Evolutionary conservation across 371 early-diverging fungal species (phyloP).

Genomic region (Dichotomocladium elegans): DNA sequence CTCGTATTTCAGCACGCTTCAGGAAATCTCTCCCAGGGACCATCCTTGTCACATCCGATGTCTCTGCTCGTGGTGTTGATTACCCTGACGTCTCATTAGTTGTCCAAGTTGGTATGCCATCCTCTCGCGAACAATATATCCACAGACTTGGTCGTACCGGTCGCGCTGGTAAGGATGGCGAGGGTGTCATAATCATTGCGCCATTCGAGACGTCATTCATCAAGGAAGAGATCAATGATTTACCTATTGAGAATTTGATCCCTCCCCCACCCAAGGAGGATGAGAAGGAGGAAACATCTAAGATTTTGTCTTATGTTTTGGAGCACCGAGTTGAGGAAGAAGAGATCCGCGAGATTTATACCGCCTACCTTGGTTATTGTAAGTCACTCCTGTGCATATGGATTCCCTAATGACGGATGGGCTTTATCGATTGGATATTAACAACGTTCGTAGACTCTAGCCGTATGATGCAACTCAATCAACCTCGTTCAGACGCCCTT

Average conservation of each 20-base stretch:
- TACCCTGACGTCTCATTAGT: constrained; percentile 96
- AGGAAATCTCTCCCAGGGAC: constrained; percentile 53
- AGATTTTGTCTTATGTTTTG: constrained; percentile 16
- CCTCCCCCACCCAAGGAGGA: constrained; percentile 32
- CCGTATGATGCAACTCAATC: constrained; percentile 36
- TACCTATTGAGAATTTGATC: constrained; percentile 49
- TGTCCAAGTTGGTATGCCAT: constrained; percentile 93
- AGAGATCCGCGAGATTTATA: constrained; percentile 51
- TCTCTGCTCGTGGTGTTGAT: constrained; percentile 99
- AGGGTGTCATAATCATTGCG: constrained; percentile 80
- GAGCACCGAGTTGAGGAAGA: constrained; percentile 35
- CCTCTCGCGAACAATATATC: constrained; percentile 89
- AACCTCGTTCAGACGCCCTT: constrained; percentile 37
- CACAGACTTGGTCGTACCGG: constrained; percentile 99
- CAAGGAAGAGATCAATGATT: constrained; percentile 37
- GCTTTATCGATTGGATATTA: background rate
- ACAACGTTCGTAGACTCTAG: constrained; percentile 30
- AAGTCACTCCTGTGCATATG: constrained; percentile 26
- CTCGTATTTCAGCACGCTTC: constrained; percentile 72
- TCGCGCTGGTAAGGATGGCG: constrained; percentile 94
- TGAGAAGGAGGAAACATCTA: constrained; percentile 19
- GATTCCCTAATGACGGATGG: background rate
- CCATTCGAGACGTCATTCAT: constrained; percentile 81
- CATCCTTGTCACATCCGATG: constrained; percentile 96
- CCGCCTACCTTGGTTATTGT: constrained; percentile 70